phyloP scores from a whole-genome alignment of 345 rosid species.

The Pistacia vera region DNA sequence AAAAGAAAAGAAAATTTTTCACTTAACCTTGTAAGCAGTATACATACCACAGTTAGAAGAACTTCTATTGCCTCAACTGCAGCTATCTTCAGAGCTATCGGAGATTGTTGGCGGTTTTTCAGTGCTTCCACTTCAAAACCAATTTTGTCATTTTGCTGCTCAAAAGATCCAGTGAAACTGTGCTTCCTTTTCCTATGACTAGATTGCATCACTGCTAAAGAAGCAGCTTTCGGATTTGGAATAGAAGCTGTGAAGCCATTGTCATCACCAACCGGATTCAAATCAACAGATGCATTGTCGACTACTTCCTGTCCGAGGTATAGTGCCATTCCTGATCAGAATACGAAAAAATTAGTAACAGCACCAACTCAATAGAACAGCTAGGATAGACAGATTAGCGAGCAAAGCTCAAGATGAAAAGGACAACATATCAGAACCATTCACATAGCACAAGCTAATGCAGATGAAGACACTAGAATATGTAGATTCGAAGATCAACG shows the following conservation, averaged over 20 bases:
- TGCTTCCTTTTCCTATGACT: conserved; percentile 68
- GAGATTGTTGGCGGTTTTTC: conserved; percentile 29
- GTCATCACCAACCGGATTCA: conserved; percentile 37
- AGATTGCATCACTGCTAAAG: conserved; percentile 30
- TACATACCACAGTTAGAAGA: conserved; percentile 78
- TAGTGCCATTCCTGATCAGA: conserved; percentile 66
- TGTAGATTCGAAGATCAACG: neutral
- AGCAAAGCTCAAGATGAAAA: neutral
- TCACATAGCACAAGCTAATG: neutral
- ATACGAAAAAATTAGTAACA: conserved; percentile 17
- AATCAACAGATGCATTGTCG: conserved; percentile 55
- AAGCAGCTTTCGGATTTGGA: conserved; percentile 33
- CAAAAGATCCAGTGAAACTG: conserved; percentile 34
- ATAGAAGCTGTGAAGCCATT: conserved; percentile 25
- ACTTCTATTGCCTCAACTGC: conserved; percentile 74
- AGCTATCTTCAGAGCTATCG: conserved; percentile 65
- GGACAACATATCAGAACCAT: neutral
- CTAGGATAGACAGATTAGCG: neutral
- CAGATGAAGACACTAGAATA: neutral
- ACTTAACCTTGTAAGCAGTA: neutral
- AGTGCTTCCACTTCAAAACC: conserved; percentile 43
- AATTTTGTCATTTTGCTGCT: conserved; percentile 38
- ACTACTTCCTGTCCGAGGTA: conserved; percentile 67
- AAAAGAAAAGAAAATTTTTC: neutral
- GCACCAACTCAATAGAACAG: conserved; percentile 4